A percentile compares a stretch with the other conserved stretches of the same genome.
Evolutionary conservation across 805 yeast species (phyloP).

Genomic region (Kluyveromyces aestuarii): DNA sequence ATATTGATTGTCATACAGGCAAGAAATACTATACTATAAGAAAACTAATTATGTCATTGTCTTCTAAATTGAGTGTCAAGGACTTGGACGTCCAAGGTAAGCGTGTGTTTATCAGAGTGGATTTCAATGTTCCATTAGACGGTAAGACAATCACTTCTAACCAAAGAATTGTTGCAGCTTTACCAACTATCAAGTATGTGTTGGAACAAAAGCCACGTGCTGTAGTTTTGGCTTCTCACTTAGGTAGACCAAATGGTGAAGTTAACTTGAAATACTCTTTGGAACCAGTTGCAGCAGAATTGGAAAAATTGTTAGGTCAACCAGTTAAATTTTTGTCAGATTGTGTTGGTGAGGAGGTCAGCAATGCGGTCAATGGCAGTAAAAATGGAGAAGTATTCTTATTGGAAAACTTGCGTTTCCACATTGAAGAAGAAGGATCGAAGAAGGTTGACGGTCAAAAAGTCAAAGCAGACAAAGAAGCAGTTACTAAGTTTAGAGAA

Average conservation of each 20-base stretch:
- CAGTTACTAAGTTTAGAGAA: conserved; percentile 79
- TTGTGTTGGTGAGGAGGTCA: conserved; percentile 89
- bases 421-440: conserved; percentile 95
- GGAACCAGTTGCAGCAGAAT: conserved; percentile 88
- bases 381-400: conserved; percentile 75
- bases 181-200: conserved; percentile 96
- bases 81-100: conserved; percentile 82
- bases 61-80: conserved; percentile 86
- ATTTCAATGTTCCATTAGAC: conserved; percentile 91
- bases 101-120: conserved; percentile 98
- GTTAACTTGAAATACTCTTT: conserved; percentile 76
- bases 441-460: conserved; percentile 87
- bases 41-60: conserved; percentile 64
- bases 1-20: too few relatives aligned
- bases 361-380: conserved; percentile 65
- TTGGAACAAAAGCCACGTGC: conserved; percentile 86
- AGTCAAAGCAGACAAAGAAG: conserved; percentile 83
- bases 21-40: not conserved
- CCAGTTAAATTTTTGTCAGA: conserved; percentile 77
- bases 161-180: conserved; percentile 98
- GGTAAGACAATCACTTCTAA: conserved; percentile 97
- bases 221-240: conserved; percentile 88
- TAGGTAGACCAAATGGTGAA: conserved; percentile 99
- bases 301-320: conserved; percentile 64
- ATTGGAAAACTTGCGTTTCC: conserved; percentile 96